Base-by-base conservation (phyloP, 2,329 filamentous ascomycete species). In the Arachnopeziza araneosa region DNA sequence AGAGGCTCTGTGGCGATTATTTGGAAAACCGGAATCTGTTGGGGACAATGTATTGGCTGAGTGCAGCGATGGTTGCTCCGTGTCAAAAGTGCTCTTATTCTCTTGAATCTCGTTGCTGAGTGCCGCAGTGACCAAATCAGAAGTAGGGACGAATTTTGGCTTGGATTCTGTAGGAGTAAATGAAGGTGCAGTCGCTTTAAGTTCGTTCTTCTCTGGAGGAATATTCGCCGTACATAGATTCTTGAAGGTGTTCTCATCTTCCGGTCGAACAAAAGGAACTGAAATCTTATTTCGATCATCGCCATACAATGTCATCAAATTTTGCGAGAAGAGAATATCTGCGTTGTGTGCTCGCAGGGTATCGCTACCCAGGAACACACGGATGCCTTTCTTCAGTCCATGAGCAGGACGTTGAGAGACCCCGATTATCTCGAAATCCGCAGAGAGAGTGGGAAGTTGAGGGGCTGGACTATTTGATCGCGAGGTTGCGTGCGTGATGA, bases 331-430 rank as follows among this genome's bases (percentile, higher is more conserved):
- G 23, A 98, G 77, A 12, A 99, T 82, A 72, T 98, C 95, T 24
- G 91, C 93, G 66, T 90, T 96, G 71, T 96, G 91, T 10, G 88
- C 82, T 63, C 93, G 85, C 59, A 99, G 79, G 17, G 91, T 84
- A 74, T 98, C 93, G 70, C 91, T 96, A 49, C 95, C 93, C 60
- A 99, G 80, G 71, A 96, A 92, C 56, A 97, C 88, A 65, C 92
- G 89, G 59, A 98, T 90, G 10, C 80, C 77, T 70, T 85, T 89
- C 49, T 82, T 83, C 14, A 77, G 75, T 30, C 80, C 77, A 2
- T 75, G 67, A 51, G 73, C 76, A 14, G 81, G 79, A 2, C 79
- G 75, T 58, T 83, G 80, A 10, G 82, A 80, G 56, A 79, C 70
- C 5, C 87, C 85, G 17, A 81, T 78, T 32, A 99, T 83, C 61